Base-by-base conservation (phyloP, 768 basidiomycete genomes). In the Boletus coccyginus region DNA sequence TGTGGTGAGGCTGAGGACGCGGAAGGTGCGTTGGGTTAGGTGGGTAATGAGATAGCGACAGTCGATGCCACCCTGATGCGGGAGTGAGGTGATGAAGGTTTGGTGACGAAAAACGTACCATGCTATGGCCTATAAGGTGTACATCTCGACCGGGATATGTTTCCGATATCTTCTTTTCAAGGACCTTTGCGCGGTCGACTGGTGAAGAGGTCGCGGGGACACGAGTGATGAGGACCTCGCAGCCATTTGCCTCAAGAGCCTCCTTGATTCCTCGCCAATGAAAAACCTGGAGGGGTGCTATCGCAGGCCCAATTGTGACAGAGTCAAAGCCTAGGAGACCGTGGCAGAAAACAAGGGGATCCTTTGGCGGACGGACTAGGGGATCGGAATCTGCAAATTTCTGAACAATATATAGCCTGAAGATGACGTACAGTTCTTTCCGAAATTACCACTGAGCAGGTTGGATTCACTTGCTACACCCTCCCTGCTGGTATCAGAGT, bases 221-320 rank as follows among this genome's bases (percentile, higher is more conserved):
- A 14, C 93, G 85, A 0, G 94, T 94, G 65, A 98, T 90, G 64
- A 98, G 81, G 36, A 98, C 90, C 68, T 98, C 89, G 13, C 82
- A 82, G 17, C 93, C 95, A 66, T 90, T 94, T 38, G 88, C 81
- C 65, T 95, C 87, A 8, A 99, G 78, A 17, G 90, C 94, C 68
- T 98, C 92, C 66, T 90, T 88, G 60, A 99, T 96, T 8, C 97
- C 97, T 38, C 96, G 83, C 97, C 97, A 99, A 70, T 99, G 94
- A 3, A 88, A 81, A 41, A 99, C 92, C 65, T 94, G 86, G 17
- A 98, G 64, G 5, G 92, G 86, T 13, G 87, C 85, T 54, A 88
- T 90, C 44, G 87, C 75, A 3, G 81, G 85, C 1, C 90, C 88
- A 24, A 93, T 87, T 3, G 84, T 88, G 62, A 94, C 82, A 0